Conservation (phyloP, 768 basidiomycete species). For the Epithele typhae region DNA sequence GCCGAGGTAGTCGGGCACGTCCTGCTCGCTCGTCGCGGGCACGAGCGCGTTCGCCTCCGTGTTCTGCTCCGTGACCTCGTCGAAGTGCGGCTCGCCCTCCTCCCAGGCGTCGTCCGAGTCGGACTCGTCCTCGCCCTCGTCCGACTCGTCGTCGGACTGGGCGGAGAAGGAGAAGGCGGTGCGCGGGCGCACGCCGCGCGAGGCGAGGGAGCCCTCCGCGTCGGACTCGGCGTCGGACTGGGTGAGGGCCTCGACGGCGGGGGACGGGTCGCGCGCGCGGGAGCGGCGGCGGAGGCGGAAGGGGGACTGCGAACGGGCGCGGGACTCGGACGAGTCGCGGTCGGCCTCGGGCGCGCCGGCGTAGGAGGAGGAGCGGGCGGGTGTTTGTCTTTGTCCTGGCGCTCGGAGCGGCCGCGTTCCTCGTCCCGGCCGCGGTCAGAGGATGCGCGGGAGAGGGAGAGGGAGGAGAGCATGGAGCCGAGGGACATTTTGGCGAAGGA, state of each 20-base stretch:
- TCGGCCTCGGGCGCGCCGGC: constrained; percentile 40
- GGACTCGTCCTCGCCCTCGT: constrained; percentile 50
- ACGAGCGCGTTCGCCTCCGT: constrained; percentile 77
- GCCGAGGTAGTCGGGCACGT: constrained; percentile 77
- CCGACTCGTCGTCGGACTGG: constrained; percentile 61
- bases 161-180: constrained; percentile 56
- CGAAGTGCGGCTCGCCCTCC: constrained; percentile 60
- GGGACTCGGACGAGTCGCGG: constrained; percentile 34
- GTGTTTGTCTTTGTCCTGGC: constrained; percentile 27
- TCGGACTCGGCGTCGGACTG: constrained; percentile 64
- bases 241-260: constrained; percentile 44
- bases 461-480: constrained; percentile 61
- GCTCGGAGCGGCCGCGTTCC: constrained; percentile 47
- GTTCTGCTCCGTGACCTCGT: constrained; percentile 81
- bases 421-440: constrained; percentile 32
- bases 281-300: constrained; percentile 72
- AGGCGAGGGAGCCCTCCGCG: constrained; percentile 42
- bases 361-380: constrained; percentile 32
- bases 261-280: constrained; percentile 53
- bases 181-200: constrained; percentile 51
- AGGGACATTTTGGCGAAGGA: constrained; percentile 64
- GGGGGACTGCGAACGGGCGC: constrained; percentile 76
- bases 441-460: constrained; percentile 49
- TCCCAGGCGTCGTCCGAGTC: constrained; percentile 57
- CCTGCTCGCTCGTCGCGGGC: constrained; percentile 44